Base-by-base conservation (phyloP, 805 yeast genomes). In the Ogataea degrootiae region DNA sequence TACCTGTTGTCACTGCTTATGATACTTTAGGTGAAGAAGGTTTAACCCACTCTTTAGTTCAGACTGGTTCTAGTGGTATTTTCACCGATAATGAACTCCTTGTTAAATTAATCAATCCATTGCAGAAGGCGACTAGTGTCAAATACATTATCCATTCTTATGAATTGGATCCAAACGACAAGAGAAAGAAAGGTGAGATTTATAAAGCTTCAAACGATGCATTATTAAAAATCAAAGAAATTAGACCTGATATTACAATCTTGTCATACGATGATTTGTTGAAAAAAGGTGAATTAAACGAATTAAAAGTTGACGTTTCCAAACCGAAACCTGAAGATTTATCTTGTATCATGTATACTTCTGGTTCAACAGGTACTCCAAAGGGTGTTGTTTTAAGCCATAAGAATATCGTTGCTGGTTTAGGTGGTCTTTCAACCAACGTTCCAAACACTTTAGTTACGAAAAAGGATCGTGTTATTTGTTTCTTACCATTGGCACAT, bases 401-500 rank as follows among this genome's bases (percentile, higher is more conserved):
- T 56, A 69, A 66, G 46, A 85, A 80, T 66, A 77, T 94, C 41
- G 71, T 92, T 45, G 87, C 96, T 21, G 97, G 96, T 64, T 67
- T 88, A 34, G 94, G 85, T 49, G 99, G 99, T 71, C 82, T 87
- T 48, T 66, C 84, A 26, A 72, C 80, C 39, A 76, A 79, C 58
- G 82, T 89, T 44, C 74, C 75, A 40, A 72, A 79, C 47, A 68
- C 69, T 19, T 45, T 69, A 39, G 78, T 89, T 44, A 69, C 61
- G 48, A 69, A 70, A 21, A 67, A 67, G 34, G 98, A 94, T 69
- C 77, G 89, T 56, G 71, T 92, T 53, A 81, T 94, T 67, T 85
- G 91, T 16, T 91, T 92, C 67, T 78, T 94, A 65, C 99, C 99
- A 12, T 77, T 94, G 61, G 99, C 99, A 8, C 99, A 94, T 64